Percentiles rank a stretch among this genome's conserved stretches.
phyloP scores from a whole-genome alignment of 148 eudicot species.

The Arctostaphylos glauca region DNA sequence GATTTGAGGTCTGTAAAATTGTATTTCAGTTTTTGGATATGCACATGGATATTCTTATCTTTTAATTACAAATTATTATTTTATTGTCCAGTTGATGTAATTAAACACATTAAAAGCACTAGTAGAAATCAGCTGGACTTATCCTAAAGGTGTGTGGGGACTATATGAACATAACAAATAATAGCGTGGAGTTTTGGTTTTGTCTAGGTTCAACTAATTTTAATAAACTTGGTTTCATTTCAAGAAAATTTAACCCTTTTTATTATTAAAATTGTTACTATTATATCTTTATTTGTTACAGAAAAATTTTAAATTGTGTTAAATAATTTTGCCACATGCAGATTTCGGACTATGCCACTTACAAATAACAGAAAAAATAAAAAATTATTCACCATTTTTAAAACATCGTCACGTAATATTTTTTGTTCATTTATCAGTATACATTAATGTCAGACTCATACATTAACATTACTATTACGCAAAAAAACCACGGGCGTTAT shows the following conservation, averaged over 20 bases:
- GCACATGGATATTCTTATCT: not conserved
- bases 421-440: not conserved
- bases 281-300: too few relatives aligned
- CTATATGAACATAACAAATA: not conserved
- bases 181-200: not conserved
- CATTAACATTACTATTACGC: too few relatives aligned
- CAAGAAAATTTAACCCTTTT: too few relatives aligned
- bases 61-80: not conserved
- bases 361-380: too few relatives aligned
- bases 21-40: not conserved
- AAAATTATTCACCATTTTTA: too few relatives aligned
- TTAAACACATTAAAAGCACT: not conserved
- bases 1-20: not conserved
- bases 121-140: not conserved
- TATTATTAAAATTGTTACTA: too few relatives aligned
- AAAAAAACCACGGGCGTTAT: not conserved
- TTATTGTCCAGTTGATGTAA: not conserved
- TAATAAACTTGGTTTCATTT: not conserved
- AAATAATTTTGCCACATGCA: too few relatives aligned
- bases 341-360: too few relatives aligned
- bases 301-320: too few relatives aligned
- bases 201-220: not conserved
- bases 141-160: not conserved
- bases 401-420: too few relatives aligned
- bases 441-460: too few relatives aligned